These are phyloP conservation scores for Pistacia integerrima DNA, from an alignment of 345 rosid species.

Conservation along the genomic window DNA sequence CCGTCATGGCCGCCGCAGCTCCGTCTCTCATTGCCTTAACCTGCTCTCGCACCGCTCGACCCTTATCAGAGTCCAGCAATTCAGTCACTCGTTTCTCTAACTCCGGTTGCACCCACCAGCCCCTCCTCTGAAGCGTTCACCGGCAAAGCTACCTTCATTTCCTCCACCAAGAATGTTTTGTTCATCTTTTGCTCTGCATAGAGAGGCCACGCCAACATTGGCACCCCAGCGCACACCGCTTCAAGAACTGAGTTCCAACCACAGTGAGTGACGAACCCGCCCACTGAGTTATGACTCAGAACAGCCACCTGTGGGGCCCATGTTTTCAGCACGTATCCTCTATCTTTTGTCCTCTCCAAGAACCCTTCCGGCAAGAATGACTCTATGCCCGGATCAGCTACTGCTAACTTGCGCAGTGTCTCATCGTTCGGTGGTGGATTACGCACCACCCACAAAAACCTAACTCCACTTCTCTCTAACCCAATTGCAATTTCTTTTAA, in stretches of 20 bases:
- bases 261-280: constrained; percentile 42
- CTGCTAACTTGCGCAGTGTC: not conserved
- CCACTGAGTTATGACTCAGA: constrained; percentile 30
- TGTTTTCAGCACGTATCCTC: constrained; percentile 27
- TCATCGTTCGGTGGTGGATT: constrained; percentile 21
- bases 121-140: constrained; percentile 22
- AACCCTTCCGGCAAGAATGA: constrained; percentile 42
- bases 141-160: constrained; percentile 26
- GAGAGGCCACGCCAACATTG: constrained; percentile 54
- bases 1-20: constrained; percentile 35
- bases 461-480: constrained; percentile 37
- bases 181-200: constrained; percentile 43
- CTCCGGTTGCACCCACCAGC: constrained; percentile 38
- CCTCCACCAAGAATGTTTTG: constrained; percentile 32
- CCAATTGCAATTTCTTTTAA: constrained; percentile 44
- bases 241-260: constrained; percentile 47
- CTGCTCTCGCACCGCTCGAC: constrained; percentile 30
- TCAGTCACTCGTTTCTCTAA: constrained; percentile 56
- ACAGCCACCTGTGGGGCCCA: constrained; percentile 39
- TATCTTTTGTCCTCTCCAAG: constrained; percentile 31
- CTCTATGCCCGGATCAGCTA: constrained; percentile 2
- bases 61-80: constrained; percentile 45
- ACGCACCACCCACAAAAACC: constrained; percentile 52
- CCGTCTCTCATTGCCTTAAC: constrained; percentile 36
- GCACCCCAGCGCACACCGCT: constrained; percentile 40